A percentile compares a stretch with the other conserved stretches of the same genome.
Evolutionary conservation across 2,329 filamentous ascomycete species (phyloP).

Genomic region (Claviceps paspali): DNA sequence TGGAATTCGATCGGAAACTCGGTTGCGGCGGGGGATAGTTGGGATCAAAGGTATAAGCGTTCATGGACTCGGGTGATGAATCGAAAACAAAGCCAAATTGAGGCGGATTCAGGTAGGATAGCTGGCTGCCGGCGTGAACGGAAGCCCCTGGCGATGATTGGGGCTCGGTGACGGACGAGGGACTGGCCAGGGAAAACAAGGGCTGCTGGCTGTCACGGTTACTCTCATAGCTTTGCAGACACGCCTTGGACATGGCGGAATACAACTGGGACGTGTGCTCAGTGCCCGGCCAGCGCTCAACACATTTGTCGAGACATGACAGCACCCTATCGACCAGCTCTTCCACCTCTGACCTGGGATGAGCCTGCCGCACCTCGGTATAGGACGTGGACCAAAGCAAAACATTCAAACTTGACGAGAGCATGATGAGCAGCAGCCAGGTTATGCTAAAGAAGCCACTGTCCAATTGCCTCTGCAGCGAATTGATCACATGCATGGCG

Average conservation of each 20-base stretch:
- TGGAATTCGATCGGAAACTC: constrained; percentile 50
- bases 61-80: constrained; percentile 37
- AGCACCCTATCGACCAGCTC: constrained; percentile 58
- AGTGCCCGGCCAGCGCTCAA: constrained; percentile 84
- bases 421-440: constrained; percentile 79
- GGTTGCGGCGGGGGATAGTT: constrained; percentile 30
- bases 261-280: constrained; percentile 75
- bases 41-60: constrained; percentile 27
- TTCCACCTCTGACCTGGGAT: constrained; percentile 62
- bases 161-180: constrained; percentile 16
- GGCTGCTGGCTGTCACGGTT: constrained; percentile 11
- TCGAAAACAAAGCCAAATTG: constrained; percentile 46
- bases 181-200: constrained; percentile 19
- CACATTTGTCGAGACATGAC: constrained; percentile 64
- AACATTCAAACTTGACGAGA: constrained; percentile 87
- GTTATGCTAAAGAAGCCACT: constrained; percentile 68
- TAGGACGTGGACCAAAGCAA: constrained; percentile 88
- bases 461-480: constrained; percentile 67
- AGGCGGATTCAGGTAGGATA: constrained; percentile 30
- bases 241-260: constrained; percentile 68
- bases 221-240: constrained; percentile 71
- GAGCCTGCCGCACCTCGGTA: constrained; percentile 58
- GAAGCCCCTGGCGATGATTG: constrained; percentile 18
- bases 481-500: constrained; percentile 64
- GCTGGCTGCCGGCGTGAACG: constrained; percentile 15